phyloP scores from a whole-genome alignment of 768 basidiomycete species.

The Galerina marginata region DNA sequence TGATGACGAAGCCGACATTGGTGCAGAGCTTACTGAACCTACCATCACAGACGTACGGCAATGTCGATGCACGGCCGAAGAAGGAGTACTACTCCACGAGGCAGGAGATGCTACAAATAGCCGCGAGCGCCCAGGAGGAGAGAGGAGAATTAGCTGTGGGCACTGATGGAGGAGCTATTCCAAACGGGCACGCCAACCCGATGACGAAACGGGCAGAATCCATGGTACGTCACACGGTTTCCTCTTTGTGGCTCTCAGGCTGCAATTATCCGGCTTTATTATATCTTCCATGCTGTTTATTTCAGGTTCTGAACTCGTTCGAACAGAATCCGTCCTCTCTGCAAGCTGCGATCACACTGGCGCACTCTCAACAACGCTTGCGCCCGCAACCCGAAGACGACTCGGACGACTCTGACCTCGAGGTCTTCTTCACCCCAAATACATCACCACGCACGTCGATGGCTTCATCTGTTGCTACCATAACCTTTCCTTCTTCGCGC shows the following conservation, averaged over 20 bases:
- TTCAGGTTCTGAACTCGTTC: not conserved
- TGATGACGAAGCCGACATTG: constrained; percentile 40
- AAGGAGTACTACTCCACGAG: constrained; percentile 59
- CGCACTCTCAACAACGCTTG: not conserved
- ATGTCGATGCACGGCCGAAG: constrained; percentile 37
- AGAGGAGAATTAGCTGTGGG: not conserved
- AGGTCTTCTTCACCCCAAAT: constrained; percentile 68
- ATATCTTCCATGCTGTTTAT: too few species aligned
- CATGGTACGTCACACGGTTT: not conserved
- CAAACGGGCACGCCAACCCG: not conserved
- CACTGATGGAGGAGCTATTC: constrained; percentile 8
- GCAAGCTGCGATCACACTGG: not conserved
- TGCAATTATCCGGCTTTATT: too few species aligned
- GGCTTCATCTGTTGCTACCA: constrained; percentile 36
- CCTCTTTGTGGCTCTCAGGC: too few species aligned
- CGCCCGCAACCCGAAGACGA: constrained; percentile 9
- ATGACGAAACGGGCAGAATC: constrained; percentile 14
- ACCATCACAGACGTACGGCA: constrained; percentile 66
- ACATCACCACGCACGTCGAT: constrained; percentile 58
- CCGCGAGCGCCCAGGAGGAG: constrained; percentile 31
- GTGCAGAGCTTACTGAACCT: constrained; percentile 62
- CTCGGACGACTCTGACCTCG: constrained; percentile 35
- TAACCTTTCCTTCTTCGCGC: constrained; percentile 30
- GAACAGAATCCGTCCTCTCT: not conserved
- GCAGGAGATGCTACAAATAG: constrained; percentile 55